Conservation (phyloP, 2,329 filamentous ascomycete species). For the Capronia americana region DNA sequence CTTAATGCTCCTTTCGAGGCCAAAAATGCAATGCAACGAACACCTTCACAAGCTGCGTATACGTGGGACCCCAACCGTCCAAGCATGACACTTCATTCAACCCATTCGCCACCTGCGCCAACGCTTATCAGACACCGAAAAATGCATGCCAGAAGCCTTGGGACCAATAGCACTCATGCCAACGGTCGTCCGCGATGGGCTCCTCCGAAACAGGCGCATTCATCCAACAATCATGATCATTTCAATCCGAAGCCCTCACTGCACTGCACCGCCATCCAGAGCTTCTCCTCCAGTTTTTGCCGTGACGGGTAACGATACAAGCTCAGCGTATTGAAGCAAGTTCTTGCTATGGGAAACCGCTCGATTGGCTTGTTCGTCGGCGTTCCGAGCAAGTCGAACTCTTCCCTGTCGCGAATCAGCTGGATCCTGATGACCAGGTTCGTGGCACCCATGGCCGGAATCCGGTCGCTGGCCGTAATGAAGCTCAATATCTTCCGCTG, state of each 20-base stretch:
- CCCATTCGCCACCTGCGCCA: background rate
- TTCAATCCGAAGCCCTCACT: constrained; percentile 93
- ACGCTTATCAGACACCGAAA: background rate
- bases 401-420: constrained; percentile 34
- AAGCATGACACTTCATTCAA: background rate
- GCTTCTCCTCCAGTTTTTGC: constrained; percentile 70
- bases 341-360: constrained; percentile 83
- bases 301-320: constrained; percentile 74
- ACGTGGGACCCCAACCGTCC: too few relatives aligned
- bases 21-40: background rate
- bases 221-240: constrained; percentile 47
- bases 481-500: constrained; percentile 84
- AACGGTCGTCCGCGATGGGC: background rate
- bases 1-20: background rate
- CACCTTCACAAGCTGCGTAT: background rate
- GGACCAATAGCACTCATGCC: background rate
- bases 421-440: constrained; percentile 69
- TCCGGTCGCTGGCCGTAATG: constrained; percentile 87
- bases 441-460: constrained; percentile 84
- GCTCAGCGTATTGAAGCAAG: constrained; percentile 86
- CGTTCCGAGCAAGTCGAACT: constrained; percentile 23
- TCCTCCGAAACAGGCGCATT: background rate
- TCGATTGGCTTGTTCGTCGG: constrained; percentile 59
- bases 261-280: constrained; percentile 87
- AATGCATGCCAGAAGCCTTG: background rate